phyloP scores from a whole-genome alignment of 164 flowering plant genomes.

The Nymphaea colorata region DNA sequence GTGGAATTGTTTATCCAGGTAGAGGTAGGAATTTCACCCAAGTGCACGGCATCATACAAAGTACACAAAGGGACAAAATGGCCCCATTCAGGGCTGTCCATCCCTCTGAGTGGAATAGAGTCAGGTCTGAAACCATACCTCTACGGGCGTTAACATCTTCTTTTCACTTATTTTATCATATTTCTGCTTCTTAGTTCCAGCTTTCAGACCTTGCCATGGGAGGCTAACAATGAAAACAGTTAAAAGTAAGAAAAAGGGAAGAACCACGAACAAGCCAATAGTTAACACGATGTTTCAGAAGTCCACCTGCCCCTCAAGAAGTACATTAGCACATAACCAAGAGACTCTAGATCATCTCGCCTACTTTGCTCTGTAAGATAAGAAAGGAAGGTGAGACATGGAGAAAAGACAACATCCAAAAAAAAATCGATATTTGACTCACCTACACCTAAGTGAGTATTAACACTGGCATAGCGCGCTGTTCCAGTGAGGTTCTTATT shows the following conservation, averaged over 20 bases:
- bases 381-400: background rate
- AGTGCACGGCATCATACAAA: background rate
- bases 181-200: slow-evolving; percentile 55
- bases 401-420: background rate
- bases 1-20: background rate
- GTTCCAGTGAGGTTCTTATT: slow-evolving; percentile 79
- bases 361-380: slow-evolving; percentile 65
- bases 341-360: slow-evolving; percentile 78
- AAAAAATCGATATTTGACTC: slow-evolving; percentile 9
- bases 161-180: slow-evolving; percentile 42
- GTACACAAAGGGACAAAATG: too few relatives aligned
- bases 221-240: slow-evolving; percentile 28
- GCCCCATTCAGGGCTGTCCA: too few relatives aligned
- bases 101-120: background rate
- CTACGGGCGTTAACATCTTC: slow-evolving; percentile 38
- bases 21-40: background rate
- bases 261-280: background rate
- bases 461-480: slow-evolving; percentile 80
- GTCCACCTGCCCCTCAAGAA: slow-evolving; percentile 74
- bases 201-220: slow-evolving; percentile 82
- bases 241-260: background rate
- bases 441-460: slow-evolving; percentile 82
- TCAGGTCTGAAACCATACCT: slow-evolving; percentile 15
- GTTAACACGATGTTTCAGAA: background rate
- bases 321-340: slow-evolving; percentile 83